Conservation (phyloP, 805 yeast species). For the Candida wancherniae region DNA sequence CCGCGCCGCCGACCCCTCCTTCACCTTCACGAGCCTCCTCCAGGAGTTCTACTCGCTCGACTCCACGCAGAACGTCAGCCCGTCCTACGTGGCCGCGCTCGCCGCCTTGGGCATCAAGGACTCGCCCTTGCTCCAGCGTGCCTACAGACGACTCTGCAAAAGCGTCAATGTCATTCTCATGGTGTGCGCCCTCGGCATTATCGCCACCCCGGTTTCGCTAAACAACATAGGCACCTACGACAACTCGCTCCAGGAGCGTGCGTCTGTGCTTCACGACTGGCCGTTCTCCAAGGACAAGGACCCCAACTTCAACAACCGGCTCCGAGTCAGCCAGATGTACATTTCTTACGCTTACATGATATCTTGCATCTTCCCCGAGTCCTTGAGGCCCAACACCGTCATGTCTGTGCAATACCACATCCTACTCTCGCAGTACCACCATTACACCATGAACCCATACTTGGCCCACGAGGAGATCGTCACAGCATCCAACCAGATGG, state of each 20-base stretch:
- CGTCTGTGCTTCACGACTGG: slow-evolving; percentile 3
- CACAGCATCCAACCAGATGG: slow-evolving; percentile 27
- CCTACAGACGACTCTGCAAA: slow-evolving; percentile 19
- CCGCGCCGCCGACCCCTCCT: slow-evolving; percentile 13
- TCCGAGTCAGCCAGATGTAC: slow-evolving; percentile 19
- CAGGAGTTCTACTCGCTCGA: slow-evolving; percentile 8
- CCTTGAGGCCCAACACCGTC: slow-evolving; percentile 15
- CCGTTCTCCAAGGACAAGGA: neutral
- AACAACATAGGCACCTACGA: slow-evolving; percentile 28
- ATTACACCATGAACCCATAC: slow-evolving; percentile 24
- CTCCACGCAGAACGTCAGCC: slow-evolving; percentile 3
- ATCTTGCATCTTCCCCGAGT: slow-evolving; percentile 19
- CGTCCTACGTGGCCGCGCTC: slow-evolving; percentile 3
- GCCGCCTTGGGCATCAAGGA: slow-evolving; percentile 13
- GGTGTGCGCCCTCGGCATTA: slow-evolving; percentile 30
- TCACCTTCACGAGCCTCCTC: slow-evolving; percentile 18
- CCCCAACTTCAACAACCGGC: slow-evolving; percentile 17
- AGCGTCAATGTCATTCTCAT: slow-evolving; percentile 24
- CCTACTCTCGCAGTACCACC: slow-evolving; percentile 25
- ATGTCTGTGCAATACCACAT: slow-evolving; percentile 18
- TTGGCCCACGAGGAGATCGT: slow-evolving; percentile 22
- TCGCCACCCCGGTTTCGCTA: slow-evolving; percentile 28
- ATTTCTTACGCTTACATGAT: slow-evolving; percentile 21
- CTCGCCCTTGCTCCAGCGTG: slow-evolving; percentile 15
- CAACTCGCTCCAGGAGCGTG: slow-evolving; percentile 26